A percentile compares a stretch with the other conserved stretches of the same genome.
Evolutionary conservation across 176 grass and related monocot genomes (phyloP).

Genomic region (Oropetium thomaeum): DNA sequence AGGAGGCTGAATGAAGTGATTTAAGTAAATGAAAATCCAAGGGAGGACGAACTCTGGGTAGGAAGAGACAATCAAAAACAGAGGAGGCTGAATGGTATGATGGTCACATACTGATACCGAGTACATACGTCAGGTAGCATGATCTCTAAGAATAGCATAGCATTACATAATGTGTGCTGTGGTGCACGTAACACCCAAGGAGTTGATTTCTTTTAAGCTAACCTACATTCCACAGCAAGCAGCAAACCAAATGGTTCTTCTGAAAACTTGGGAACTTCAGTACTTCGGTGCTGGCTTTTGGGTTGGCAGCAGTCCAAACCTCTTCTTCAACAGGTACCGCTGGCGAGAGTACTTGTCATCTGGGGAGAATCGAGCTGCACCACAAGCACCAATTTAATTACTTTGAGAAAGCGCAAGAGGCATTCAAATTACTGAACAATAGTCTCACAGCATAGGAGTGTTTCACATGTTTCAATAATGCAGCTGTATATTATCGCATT

Average conservation of each 20-base stretch:
- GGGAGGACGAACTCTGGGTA: too few species aligned
- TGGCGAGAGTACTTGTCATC: constrained; percentile 83
- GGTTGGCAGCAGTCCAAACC: constrained; percentile 91
- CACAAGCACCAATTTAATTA: constrained; percentile 7
- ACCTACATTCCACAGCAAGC: constrained; percentile 13
- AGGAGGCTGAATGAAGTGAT: too few species aligned
- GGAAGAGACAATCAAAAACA: background rate
- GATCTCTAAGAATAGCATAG: background rate
- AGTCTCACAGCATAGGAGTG: background rate
- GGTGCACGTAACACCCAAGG: constrained; percentile 2
- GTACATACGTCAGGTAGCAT: background rate
- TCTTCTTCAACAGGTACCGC: constrained; percentile 82
- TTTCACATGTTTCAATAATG: background rate
- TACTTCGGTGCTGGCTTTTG: constrained; percentile 71
- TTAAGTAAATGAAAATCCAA: too few species aligned
- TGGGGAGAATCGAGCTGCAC: constrained; percentile 84
- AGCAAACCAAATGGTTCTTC: background rate
- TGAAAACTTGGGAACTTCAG: constrained; percentile 30
- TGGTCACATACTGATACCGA: background rate
- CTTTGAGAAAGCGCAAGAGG: background rate
- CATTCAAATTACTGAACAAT: background rate
- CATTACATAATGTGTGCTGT: constrained; percentile 16
- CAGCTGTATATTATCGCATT: background rate
- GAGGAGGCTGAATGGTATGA: background rate
- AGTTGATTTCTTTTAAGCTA: constrained; percentile 1